These are phyloP conservation scores for Paramecium tetraurelia DNA, from an alignment of 73 alveolate genomes.

Conservation along the genomic window DNA sequence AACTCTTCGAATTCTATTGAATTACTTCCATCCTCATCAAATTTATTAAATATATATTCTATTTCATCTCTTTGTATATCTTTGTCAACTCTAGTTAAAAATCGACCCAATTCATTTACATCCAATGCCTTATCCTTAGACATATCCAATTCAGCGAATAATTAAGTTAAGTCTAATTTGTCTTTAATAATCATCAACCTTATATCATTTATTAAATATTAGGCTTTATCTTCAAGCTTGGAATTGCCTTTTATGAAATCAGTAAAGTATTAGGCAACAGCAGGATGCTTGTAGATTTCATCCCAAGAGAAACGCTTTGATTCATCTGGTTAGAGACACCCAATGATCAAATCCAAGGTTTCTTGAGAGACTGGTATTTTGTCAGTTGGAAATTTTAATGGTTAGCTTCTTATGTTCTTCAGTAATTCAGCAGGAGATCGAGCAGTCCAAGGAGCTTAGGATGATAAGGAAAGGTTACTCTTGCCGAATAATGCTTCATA, in stretches of 20 bases:
- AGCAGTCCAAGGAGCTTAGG: conserved; percentile 45
- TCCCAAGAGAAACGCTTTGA: conserved; percentile 53
- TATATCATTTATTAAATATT: conserved; percentile 54
- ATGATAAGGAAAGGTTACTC: background rate
- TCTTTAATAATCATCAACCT: conserved; percentile 59
- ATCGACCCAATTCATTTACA: conserved; percentile 54
- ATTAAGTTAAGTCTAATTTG: conserved; percentile 33
- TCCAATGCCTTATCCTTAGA: conserved; percentile 58
- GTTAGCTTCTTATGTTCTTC: conserved; percentile 10
- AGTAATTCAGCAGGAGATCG: conserved; percentile 35
- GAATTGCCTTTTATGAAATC: conserved; percentile 16
- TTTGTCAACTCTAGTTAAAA: conserved; percentile 51
- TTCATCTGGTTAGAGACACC: conserved; percentile 55
- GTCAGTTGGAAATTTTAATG: conserved; percentile 2
- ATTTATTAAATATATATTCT: conserved; percentile 62
- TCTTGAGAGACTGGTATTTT: conserved; percentile 28
- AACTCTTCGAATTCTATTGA: conserved; percentile 58
- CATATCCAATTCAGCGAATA: conserved; percentile 58
- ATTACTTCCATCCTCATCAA: conserved; percentile 63
- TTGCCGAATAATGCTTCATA: conserved; percentile 75
- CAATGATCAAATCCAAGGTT: conserved; percentile 31
- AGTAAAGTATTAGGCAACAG: background rate
- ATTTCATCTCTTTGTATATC: conserved; percentile 50
- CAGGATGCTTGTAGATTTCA: conserved; percentile 59
- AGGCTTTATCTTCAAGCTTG: conserved; percentile 59